A percentile compares a stretch with the other conserved stretches of the same genome.
phyloP scores from a whole-genome alignment of 257 asterid species.

The Salvia hispanica region DNA sequence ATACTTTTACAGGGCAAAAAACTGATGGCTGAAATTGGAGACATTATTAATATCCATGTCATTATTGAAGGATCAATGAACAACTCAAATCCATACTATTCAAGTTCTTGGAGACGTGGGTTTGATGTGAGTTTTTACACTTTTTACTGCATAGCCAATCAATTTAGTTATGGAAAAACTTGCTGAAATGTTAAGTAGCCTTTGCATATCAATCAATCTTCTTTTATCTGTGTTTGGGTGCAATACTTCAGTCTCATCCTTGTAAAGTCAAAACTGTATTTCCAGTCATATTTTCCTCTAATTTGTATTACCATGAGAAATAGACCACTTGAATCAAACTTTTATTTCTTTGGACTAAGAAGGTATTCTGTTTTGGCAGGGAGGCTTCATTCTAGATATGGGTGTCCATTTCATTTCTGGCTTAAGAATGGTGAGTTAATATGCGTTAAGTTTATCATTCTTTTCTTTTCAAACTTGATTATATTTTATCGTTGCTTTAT shows the following conservation, averaged over 20 bases:
- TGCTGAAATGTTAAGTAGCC: not conserved
- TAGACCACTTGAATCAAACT: slow-evolving; percentile 7
- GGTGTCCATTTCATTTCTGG: slow-evolving; percentile 93
- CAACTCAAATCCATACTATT: slow-evolving; percentile 85
- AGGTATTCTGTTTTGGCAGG: slow-evolving; percentile 54
- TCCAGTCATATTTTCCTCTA: slow-evolving; percentile 15
- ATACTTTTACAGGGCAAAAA: slow-evolving; percentile 59
- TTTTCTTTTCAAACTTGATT: not conserved
- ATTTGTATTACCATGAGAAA: slow-evolving; percentile 22
- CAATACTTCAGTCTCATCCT: slow-evolving; percentile 1
- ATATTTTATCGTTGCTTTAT: slow-evolving; percentile 2
- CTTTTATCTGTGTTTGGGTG: not conserved
- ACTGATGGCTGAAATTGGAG: slow-evolving; percentile 77
- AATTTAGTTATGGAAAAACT: not conserved
- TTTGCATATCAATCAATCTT: slow-evolving; percentile 20
- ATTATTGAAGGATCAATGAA: slow-evolving; percentile 96
- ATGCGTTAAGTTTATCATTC: not conserved
- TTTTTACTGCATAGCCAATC: not conserved
- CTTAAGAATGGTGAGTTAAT: slow-evolving; percentile 74
- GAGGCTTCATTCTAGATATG: slow-evolving; percentile 96
- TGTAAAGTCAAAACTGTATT: slow-evolving; percentile 8
- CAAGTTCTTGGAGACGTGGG: slow-evolving; percentile 88
- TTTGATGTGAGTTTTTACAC: slow-evolving; percentile 58
- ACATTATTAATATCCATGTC: slow-evolving; percentile 71
- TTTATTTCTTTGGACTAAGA: slow-evolving; percentile 22